Evolutionary conservation across 371 early-diverging fungal species (phyloP), one percentile per base, ranked within the genome.

Genomic region (Lichtheimia ornata): DNA sequence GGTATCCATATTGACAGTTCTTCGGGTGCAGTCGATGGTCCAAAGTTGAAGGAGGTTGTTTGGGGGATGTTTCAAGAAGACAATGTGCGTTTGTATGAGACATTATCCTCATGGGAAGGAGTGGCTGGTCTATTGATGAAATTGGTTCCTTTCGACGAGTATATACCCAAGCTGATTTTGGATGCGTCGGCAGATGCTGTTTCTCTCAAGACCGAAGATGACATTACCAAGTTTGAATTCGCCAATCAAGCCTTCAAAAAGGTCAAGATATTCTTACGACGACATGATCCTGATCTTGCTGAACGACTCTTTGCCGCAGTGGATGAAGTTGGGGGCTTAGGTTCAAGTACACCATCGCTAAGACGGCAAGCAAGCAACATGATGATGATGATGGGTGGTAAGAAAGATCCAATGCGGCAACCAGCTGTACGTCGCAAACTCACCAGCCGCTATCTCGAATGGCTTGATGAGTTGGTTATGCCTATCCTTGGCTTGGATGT

Each of bases 381-480:
- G 35, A 54, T 51, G 27, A 22, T n/a, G 45, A 56, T 59, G 30
- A 17, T 30, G 7, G 14, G 28, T 30, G n/a, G 45, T 43, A 67
- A 65, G 30, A 74, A 74, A 18, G 73, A 72, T 41, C 70, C 66
- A 9, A 62, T 65, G 24, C 63, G 63, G 0, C 51, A 66, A 40
- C 76, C 76, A 28, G 72, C 72, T 6, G 72, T 71, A 25, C 61
- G 79, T 41, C 62, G 79, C 2, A 75, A 79, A 35, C 56, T 79
- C 12, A 73, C 70, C 3, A 68, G 61, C 17, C 60, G 62, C 4
- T 71, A 71, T 50, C 43, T 78, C 35, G 71, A 74, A 51, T 82
- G 82, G 82, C 70, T 82, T 68, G 79, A 82, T 57, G 77, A 78
- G 28, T 40, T 78, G 2, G 77, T 78, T 13, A 57, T 59, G 50